A percentile compares a stretch with the other conserved stretches of the same genome.
These are phyloP conservation scores for Coccomyxa sp. DNA, from an alignment of 139 green algal genomes.

Conservation along the genomic window DNA sequence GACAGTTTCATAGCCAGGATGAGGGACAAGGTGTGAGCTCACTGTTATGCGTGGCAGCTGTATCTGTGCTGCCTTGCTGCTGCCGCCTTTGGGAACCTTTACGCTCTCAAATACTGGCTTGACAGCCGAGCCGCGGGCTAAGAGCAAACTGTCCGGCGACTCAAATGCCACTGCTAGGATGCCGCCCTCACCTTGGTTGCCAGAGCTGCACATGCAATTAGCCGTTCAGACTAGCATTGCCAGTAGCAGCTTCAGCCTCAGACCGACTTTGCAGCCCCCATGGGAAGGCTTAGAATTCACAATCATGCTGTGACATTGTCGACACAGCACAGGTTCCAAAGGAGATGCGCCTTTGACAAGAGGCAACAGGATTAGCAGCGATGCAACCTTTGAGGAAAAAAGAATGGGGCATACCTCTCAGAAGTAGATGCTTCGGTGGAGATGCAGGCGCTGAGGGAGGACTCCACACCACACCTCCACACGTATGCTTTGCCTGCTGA, in stretches of 20 bases:
- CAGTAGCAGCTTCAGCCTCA: no score
- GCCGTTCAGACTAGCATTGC: no score
- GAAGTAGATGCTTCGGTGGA: neutral
- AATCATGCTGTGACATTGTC: no score
- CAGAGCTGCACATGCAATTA: no score
- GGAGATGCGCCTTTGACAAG: no score
- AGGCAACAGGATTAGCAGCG: no score
- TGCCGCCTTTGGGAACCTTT: conserved; percentile 2
- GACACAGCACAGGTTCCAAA: no score
- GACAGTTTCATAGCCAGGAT: neutral
- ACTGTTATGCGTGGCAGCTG: neutral
- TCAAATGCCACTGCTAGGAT: conserved; percentile 7
- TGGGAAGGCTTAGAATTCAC: no score
- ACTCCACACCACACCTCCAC: conserved; percentile 31
- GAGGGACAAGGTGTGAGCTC: no score
- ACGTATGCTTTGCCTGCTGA: conserved; percentile 47
- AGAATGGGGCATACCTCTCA: neutral
- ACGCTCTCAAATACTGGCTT: conserved; percentile 50
- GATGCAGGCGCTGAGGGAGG: conserved; percentile 14
- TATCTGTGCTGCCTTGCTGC: neutral
- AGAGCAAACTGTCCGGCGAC: conserved; percentile 22
- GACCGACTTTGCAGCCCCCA: no score
- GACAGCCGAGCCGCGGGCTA: conserved; percentile 34
- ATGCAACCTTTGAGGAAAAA: neutral
- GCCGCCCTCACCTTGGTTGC: neutral